Base-by-base conservation (phyloP, 1,139 yeast genomes). In the Citeromyces siamensis region DNA sequence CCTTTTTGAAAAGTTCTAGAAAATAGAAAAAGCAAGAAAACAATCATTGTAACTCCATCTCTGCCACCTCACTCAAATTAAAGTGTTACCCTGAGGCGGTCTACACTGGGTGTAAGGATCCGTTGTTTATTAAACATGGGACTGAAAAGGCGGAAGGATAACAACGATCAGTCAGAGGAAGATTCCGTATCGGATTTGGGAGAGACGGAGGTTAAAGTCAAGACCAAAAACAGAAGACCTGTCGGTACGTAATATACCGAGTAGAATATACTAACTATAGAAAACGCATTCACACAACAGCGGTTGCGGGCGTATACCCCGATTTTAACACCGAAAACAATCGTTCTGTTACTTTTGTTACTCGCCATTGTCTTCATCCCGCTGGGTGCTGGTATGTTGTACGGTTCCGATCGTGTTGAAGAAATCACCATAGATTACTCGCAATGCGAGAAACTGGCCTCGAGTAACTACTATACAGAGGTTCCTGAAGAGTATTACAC, bases 331-430 rank as follows among this genome's bases (percentile, higher is more conserved):
- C 96, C 96, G 16, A 78, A 72, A 52, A 81, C 93, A 3, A 94
- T 88, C 32, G 71, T 90, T 41, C 96, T 96, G 2, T 53, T 88
- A 38, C 75, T 88, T 49, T 55, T 88, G 35, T 57, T 67, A 8
- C 68, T 90, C 36, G 93, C 95, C 4, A 65, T 83, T n/a, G 63
- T 90, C 9, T 83, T 88, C 52, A 83, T 88, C 12, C 94, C 96
- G 6, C 66, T 90, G 34, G 98, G 98, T 22, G 97, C 88, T 1
- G 88, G 82, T 42, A 75, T 90, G 75, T 67, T 90, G 56, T 77
- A 78, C 43, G 93, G 95, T 4, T 71, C 90, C n/a, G 64, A 71
- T 42, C 63, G 66, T 43, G 80, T 85, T 4, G 81, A 86, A 55
- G 95, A 90, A 50, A 51, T 90, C 32, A 69, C 71, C 13, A 79